Conservation (phyloP, 2,329 filamentous ascomycete genomes). For the Fusarium hostae region DNA sequence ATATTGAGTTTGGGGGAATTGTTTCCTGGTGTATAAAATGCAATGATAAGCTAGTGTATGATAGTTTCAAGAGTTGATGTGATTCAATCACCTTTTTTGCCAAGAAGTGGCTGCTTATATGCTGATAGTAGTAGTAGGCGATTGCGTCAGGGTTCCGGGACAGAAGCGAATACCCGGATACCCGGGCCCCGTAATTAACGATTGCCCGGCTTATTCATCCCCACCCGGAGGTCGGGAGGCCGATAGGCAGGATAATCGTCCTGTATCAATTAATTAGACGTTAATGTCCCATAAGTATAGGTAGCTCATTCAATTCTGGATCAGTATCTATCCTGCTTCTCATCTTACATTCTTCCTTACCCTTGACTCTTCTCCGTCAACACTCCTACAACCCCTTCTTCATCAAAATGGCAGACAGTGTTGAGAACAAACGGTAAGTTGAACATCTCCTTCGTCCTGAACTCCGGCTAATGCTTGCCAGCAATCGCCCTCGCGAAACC, state of each 20-base stretch:
- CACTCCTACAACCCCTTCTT: rapidly evolving
- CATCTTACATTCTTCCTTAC: rapidly evolving
- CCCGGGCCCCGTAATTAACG: neutral
- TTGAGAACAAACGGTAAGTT: neutral
- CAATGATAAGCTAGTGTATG: rapidly evolving
- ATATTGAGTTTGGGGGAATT: conserved; percentile 28
- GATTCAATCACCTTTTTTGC: rapidly evolving
- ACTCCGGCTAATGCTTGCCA: rapidly evolving
- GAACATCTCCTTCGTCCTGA: rapidly evolving
- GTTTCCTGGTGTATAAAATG: rapidly evolving
- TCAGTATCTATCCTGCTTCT: rapidly evolving
- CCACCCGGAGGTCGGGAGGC: neutral
- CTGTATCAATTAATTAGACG: too few relatives aligned
- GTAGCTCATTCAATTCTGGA: rapidly evolving
- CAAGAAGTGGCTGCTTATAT: neutral
- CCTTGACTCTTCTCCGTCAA: too few relatives aligned
- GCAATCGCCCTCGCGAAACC: conserved; percentile 29
- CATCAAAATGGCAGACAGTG: neutral
- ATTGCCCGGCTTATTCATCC: too few relatives aligned
- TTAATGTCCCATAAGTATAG: too few relatives aligned
- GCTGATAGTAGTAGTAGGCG: rapidly evolving
- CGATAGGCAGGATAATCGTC: neutral
- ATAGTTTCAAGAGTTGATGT: neutral
- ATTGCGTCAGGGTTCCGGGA: rapidly evolving
- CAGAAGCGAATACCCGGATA: neutral